Conservation (phyloP, 192 early-diverging fungal species). For the Dissophora ornata region DNA sequence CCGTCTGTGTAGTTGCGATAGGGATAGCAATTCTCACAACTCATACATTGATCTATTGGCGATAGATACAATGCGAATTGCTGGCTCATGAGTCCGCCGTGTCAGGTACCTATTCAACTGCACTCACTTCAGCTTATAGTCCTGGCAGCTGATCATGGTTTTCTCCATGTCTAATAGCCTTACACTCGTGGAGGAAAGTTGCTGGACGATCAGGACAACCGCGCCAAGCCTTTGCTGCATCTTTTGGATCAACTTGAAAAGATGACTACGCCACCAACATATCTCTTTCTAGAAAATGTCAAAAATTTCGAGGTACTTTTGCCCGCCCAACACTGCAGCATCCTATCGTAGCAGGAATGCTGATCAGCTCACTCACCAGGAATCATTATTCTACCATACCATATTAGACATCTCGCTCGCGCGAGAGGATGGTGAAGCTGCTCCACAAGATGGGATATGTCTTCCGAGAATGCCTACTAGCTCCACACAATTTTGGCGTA, state of each 20-base stretch:
- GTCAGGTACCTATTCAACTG: constrained; percentile 85
- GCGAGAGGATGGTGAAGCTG: constrained; percentile 64
- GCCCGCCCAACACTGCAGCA: no score
- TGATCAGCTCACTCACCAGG: no score
- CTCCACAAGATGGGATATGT: constrained; percentile 68
- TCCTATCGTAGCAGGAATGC: no score
- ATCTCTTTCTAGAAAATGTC: constrained; percentile 84
- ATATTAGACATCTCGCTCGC: constrained; percentile 66
- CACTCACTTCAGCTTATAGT: no score
- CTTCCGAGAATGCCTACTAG: constrained; percentile 77
- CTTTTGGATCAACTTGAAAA: constrained; percentile 70
- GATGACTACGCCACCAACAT: constrained; percentile 62
- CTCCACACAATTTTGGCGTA: constrained; percentile 78
- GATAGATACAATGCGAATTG: constrained; percentile 75
- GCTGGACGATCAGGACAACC: constrained; percentile 77
- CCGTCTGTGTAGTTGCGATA: no score
- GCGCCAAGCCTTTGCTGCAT: constrained; percentile 79
- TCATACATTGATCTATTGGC: not conserved
- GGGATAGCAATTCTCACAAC: not conserved
- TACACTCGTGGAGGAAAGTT: constrained; percentile 83
- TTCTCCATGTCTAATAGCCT: constrained; percentile 35
- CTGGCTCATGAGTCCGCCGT: constrained; percentile 94
- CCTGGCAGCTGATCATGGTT: not conserved
- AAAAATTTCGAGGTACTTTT: constrained; percentile 75
- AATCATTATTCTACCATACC: no score